These are phyloP conservation scores for Puya raimondii DNA, from an alignment of 176 grass and related monocot species.

Conservation along the genomic window DNA sequence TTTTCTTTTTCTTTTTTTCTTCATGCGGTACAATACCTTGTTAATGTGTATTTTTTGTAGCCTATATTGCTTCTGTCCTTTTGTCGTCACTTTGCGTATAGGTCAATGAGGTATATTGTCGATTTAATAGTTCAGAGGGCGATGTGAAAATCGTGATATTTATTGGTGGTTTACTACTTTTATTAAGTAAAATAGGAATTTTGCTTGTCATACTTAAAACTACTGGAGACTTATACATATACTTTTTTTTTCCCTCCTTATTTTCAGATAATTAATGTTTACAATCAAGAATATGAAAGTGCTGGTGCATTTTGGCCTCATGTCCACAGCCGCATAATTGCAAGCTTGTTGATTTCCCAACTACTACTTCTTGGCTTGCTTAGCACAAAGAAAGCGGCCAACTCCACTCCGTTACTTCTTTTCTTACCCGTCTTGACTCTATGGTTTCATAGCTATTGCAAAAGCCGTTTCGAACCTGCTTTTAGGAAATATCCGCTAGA, in stretches of 20 bases:
- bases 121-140: neutral
- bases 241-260: constrained; percentile 3
- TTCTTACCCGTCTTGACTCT: constrained; percentile 71
- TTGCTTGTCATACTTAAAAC: neutral
- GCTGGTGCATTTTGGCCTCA: constrained; percentile 86
- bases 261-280: constrained; percentile 93
- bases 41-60: too few species aligned
- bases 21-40: neutral
- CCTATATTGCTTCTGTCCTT: too few species aligned
- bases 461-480: constrained; percentile 79
- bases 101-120: neutral
- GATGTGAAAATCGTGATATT: too few species aligned
- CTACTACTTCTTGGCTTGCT: constrained; percentile 69
- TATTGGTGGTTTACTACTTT: too few species aligned
- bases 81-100: too few species aligned
- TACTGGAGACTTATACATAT: neutral
- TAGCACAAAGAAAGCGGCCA: constrained; percentile 71
- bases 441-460: constrained; percentile 96
- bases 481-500: constrained; percentile 90
- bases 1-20: neutral
- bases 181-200: neutral
- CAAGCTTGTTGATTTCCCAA: constrained; percentile 79
- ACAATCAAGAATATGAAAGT: constrained; percentile 96
- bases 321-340: constrained; percentile 79
- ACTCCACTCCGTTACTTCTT: constrained; percentile 77